Base-by-base conservation (phyloP, 345 rosid genomes). In the Moricandia arvensis region DNA sequence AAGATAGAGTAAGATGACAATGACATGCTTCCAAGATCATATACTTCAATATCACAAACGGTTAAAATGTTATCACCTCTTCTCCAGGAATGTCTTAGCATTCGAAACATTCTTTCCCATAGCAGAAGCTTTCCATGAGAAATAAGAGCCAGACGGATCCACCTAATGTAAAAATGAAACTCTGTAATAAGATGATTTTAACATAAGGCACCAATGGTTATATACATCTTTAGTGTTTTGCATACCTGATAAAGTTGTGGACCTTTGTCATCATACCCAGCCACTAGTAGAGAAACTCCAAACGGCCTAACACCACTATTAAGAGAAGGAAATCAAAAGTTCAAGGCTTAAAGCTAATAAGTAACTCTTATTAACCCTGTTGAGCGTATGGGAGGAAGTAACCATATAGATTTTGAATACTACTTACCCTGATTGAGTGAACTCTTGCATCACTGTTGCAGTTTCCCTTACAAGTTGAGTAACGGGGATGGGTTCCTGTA, bases 41-140 rank as follows among this genome's bases (percentile, higher is more conserved):
- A 33, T 33, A 33, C 37, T 33, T 6, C 6, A 24, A 43, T n/a
- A 64, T 18, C 58, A 47, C 57, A 63, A 67, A 38, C 12, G 17
- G 76, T 65, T 17, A n/a, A 9, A 6, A 38, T 8, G 30, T 18
- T 41, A 9, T 75, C 4, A 95, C 98, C 99, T 93, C 85, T 95
- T 95, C 80, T 95, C 98, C 67, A 95, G 98, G 79, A 92, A 92
- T 31, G 98, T 89, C 81, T 95, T 95, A 16, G 99, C 99, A 85
- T 95, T 95, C 3, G 98, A 92, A 65, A 95, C 99, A 79, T 95
- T 95, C 79, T 95, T 95, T 55, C 99, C 99, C 99, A 95, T 92
- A 17, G 98, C 99, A 1, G 97, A 95, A 62, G 99, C 99, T 83
- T 95, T 95, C 99, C 99, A 95, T 6, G 99, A 95, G 87, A 95